Evolutionary conservation across 2,329 filamentous ascomycete species (phyloP).

Genomic region (Sphaerostilbella broomeana): DNA sequence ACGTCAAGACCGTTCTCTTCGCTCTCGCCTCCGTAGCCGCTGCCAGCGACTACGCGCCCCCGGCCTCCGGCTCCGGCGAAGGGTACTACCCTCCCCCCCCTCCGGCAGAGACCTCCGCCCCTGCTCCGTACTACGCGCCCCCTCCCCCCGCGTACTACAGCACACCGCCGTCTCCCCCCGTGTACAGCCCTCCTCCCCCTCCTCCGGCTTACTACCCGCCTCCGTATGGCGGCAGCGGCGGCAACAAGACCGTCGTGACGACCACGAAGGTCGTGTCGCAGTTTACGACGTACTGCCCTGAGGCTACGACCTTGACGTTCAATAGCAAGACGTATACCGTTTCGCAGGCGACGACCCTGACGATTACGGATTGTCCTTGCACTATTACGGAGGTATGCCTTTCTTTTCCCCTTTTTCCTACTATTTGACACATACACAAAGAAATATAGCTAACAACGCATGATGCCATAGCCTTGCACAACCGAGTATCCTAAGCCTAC

Average conservation of each 20-base stretch:
- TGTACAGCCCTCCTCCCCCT: neutral
- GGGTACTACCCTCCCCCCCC: neutral
- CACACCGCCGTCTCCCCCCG: neutral
- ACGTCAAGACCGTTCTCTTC: slow-evolving; percentile 23
- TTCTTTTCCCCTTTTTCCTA: slow-evolving; percentile 16
- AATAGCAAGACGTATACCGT: slow-evolving; percentile 47
- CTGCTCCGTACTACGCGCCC: neutral
- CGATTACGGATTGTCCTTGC: slow-evolving; percentile 50
- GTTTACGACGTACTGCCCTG: slow-evolving; percentile 37
- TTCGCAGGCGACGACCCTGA: slow-evolving; percentile 47
- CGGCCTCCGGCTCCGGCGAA: too few species aligned
- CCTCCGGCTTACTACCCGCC: slow-evolving; percentile 7
- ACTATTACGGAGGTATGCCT: slow-evolving; percentile 32
- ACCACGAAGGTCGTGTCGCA: slow-evolving; percentile 29
- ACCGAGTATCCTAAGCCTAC: slow-evolving; percentile 6
- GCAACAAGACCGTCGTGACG: slow-evolving; percentile 22
- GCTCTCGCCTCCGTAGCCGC: slow-evolving; percentile 18
- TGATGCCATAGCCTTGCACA: slow-evolving; percentile 11
- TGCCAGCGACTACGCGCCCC: too few species aligned
- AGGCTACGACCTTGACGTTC: slow-evolving; percentile 46
- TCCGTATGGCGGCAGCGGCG: slow-evolving; percentile 5
- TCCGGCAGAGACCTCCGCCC: neutral
- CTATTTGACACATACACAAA: neutral
- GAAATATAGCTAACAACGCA: neutral
- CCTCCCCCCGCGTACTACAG: neutral